Base-by-base conservation (phyloP, 805 yeast species). In the Starmerella potacharoeniae region DNA sequence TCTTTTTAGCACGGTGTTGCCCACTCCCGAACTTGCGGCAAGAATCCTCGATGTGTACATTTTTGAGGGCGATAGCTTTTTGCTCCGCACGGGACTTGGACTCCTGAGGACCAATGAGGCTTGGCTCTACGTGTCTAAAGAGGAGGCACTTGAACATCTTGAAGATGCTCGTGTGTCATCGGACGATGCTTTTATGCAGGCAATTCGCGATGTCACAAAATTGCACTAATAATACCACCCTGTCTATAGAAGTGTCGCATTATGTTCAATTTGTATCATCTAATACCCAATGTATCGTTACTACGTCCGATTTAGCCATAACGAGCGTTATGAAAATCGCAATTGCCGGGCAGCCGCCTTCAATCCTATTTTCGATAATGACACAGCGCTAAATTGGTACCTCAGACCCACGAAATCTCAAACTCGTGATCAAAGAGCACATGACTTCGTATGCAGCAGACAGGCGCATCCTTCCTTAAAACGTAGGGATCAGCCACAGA, bases 11-110 rank as follows among this genome's bases (percentile, higher is more conserved):
- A 68, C 71, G 50, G 71, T 74, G 30, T 62, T 81, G 45, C 64
- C 72, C 11, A 66, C 78, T 48, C 59, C 64, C 2, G 82, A 81
- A 36, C 66, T 75, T 1, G 65, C 77, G 7, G 69, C 74, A 30
- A 73, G 80, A 14, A 60, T 83, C 6, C 62, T 84, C 57, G 90
- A 84, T 64, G 70, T 83, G 5, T 75, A 74, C 64, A 64, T 82
- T 10, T 81, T 82, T 64, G 87, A 82, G 64, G 81, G 83, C 7
- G 85, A 79, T 60, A 67, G 75, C 1, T 73, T 81, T 58, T 63
- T 83, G 49, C 67, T 80, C 44, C 73, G 83, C 22, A 73, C 76
- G 10, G 70, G 77, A 1, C 65, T 83, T n/a, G 84, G 80, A 0
- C 64, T 81, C 13, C 64, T 84, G 44, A 71, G 72, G 29, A 70